Percentiles rank a stretch among this genome's conserved stretches.
These are phyloP conservation scores for Phanerochaete carnosa DNA, from an alignment of 768 basidiomycete genomes.

Conservation along the genomic window DNA sequence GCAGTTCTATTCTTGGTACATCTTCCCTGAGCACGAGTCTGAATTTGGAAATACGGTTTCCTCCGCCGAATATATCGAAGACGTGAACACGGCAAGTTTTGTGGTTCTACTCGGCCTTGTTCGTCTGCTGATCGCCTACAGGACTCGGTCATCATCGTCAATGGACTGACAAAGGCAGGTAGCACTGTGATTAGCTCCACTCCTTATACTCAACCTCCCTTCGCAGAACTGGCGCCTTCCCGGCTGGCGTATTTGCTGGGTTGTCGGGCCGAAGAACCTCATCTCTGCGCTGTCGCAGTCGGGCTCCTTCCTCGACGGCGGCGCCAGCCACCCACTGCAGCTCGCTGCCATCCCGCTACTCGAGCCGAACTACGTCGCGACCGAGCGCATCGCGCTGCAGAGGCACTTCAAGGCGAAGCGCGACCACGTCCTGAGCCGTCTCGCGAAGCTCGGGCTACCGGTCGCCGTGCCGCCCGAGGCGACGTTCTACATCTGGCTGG, in stretches of 20 bases:
- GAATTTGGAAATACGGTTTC: conserved; percentile 78
- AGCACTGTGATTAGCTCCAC: conserved; percentile 4
- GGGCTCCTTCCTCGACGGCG: conserved; percentile 91
- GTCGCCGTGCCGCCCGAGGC: conserved; percentile 72
- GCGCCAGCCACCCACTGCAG: conserved; percentile 90
- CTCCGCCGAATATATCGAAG: conserved; percentile 78
- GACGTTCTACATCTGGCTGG: conserved; percentile 96
- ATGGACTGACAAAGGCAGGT: conserved; percentile 84
- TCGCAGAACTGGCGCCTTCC: conserved; percentile 88
- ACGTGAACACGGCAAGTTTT: conserved; percentile 70
- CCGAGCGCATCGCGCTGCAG: conserved; percentile 84
- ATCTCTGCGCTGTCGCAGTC: conserved; percentile 88
- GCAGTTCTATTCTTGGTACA: conserved; percentile 94
- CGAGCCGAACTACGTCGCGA: conserved; percentile 59
- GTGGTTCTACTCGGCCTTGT: background rate
- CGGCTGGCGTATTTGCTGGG: conserved; percentile 95
- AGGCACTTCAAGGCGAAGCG: conserved; percentile 90
- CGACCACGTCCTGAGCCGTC: conserved; percentile 79
- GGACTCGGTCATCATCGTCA: conserved; percentile 83
- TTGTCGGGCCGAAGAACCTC: conserved; percentile 85
- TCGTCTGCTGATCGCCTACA: conserved; percentile 29
- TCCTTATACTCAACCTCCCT: conserved; percentile 14
- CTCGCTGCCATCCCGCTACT: conserved; percentile 84
- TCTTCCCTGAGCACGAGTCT: conserved; percentile 74
- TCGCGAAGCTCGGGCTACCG: conserved; percentile 72